phyloP scores from a whole-genome alignment of 2,329 filamentous ascomycete species.

The Madurella mycetomatis region DNA sequence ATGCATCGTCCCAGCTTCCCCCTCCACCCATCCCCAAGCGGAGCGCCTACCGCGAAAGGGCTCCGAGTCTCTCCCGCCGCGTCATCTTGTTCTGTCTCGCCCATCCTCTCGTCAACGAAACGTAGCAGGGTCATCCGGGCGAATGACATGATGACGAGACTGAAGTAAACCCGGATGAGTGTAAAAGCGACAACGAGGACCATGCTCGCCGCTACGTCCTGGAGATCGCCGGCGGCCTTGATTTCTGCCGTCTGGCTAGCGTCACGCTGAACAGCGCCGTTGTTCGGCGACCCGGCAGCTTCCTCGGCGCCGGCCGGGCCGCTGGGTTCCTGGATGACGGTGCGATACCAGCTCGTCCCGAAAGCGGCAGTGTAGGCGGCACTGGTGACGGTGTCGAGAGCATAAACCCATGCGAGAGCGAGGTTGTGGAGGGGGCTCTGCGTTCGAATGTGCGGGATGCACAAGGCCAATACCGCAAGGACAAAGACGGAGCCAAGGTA shows the following conservation, averaged over 20 bases:
- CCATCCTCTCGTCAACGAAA: conserved; percentile 51
- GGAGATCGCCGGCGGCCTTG: conserved; percentile 35
- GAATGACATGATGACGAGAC: conserved; percentile 77
- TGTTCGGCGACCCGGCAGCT: conserved; percentile 1
- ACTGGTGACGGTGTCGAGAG: conserved; percentile 78
- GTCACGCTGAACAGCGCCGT: conserved; percentile 5
- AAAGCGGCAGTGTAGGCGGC: conserved; percentile 77
- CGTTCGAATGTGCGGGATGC: conserved; percentile 75
- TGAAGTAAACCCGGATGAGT: conserved; percentile 75
- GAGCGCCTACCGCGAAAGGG: conserved; percentile 64
- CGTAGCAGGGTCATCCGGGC: conserved; percentile 72
- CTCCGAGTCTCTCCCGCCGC: conserved; percentile 32
- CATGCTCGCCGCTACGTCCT: conserved; percentile 69
- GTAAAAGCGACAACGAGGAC: conserved; percentile 70
- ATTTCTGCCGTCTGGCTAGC: conserved; percentile 21
- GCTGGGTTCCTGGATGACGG: conserved; percentile 16
- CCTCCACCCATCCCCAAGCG: conserved; percentile 74
- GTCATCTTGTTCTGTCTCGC: conserved; percentile 43
- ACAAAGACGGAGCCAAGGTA: conserved; percentile 81
- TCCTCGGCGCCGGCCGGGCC: conserved; percentile 10
- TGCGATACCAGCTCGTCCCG: conserved; percentile 77
- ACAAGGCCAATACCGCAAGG: conserved; percentile 62
- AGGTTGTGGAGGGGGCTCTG: conserved; percentile 76
- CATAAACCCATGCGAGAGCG: conserved; percentile 78
- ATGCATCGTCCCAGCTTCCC: conserved; percentile 75